Percentiles rank a stretch among this genome's conserved stretches.
phyloP scores from a whole-genome alignment of 2,329 filamentous ascomycete genomes.

The Lojkania enalia region DNA sequence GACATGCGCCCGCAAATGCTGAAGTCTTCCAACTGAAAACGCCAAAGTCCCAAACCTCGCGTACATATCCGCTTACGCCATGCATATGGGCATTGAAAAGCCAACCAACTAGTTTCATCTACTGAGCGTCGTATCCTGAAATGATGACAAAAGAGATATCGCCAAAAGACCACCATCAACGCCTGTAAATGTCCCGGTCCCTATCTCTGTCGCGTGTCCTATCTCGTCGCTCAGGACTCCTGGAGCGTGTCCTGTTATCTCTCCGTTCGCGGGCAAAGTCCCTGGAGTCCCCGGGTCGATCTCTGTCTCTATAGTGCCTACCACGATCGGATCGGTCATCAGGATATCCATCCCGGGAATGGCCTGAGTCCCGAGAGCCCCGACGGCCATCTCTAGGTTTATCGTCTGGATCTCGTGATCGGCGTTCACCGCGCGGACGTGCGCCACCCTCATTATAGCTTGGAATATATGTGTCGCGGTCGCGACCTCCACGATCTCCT shows the following conservation, averaged over 20 bases:
- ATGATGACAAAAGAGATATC: not conserved
- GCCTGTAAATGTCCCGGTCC: slow-evolving; percentile 36
- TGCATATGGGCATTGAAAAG: not conserved
- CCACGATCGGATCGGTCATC: slow-evolving; percentile 34
- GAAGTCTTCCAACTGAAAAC: too few relatives aligned
- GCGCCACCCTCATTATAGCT: slow-evolving; percentile 40
- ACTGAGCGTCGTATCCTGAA: not conserved
- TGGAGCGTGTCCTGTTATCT: slow-evolving; percentile 36
- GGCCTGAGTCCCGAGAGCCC: slow-evolving; percentile 39
- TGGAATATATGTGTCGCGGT: slow-evolving; percentile 51
- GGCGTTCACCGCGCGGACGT: slow-evolving; percentile 22
- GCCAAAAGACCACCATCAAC: not conserved
- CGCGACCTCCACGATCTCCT: slow-evolving; percentile 13
- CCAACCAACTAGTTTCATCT: not conserved
- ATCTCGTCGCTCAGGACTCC: slow-evolving; percentile 39
- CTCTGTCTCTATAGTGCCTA: slow-evolving; percentile 31
- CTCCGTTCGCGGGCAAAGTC: slow-evolving; percentile 33
- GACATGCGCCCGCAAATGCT: too few relatives aligned
- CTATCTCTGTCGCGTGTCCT: slow-evolving; percentile 22
- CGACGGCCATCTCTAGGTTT: slow-evolving; percentile 30
- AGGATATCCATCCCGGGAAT: slow-evolving; percentile 36
- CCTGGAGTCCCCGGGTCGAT: slow-evolving; percentile 25
- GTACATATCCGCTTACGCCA: not conserved
- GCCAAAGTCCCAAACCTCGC: too few relatives aligned
- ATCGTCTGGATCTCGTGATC: slow-evolving; percentile 42